These are phyloP conservation scores for Escovopsis weberi DNA, from an alignment of 2,329 filamentous ascomycete genomes.

Conservation along the genomic window DNA sequence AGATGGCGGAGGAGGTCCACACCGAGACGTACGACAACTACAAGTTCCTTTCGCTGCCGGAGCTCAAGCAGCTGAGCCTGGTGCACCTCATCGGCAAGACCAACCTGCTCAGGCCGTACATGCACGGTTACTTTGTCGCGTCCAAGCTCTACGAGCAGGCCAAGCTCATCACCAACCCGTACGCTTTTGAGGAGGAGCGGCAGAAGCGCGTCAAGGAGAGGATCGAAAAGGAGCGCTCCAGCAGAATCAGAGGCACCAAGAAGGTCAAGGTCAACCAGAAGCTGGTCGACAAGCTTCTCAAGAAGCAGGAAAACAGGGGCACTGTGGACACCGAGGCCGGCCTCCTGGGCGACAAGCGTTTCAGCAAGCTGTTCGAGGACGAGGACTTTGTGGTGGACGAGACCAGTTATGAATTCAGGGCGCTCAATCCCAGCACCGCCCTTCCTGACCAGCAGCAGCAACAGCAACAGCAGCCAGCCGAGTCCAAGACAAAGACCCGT, in stretches of 20 bases:
- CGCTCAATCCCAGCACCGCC: constrained; percentile 77
- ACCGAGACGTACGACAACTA: constrained; percentile 95
- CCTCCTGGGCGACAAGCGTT: constrained; percentile 72
- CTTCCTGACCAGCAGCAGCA: constrained; percentile 9
- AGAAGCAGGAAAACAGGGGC: constrained; percentile 45
- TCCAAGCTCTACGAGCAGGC: constrained; percentile 94
- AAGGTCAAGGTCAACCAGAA: constrained; percentile 95
- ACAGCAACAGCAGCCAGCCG: constrained; percentile 13
- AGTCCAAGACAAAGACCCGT: constrained; percentile 20
- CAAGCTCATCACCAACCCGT: constrained; percentile 80
- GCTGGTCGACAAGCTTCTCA: constrained; percentile 59
- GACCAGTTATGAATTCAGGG: constrained; percentile 68
- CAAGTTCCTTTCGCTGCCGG: constrained; percentile 86
- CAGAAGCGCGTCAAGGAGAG: constrained; percentile 86
- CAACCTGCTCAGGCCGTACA: constrained; percentile 81
- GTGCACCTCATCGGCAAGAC: constrained; percentile 84
- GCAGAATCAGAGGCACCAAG: constrained; percentile 83
- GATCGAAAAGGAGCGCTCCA: constrained; percentile 94
- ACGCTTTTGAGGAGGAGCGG: constrained; percentile 83
- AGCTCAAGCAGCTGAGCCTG: constrained; percentile 73
- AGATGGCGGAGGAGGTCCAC: constrained; percentile 77
- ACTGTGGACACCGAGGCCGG: constrained; percentile 45
- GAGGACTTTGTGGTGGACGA: constrained; percentile 90
- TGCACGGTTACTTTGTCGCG: constrained; percentile 98
- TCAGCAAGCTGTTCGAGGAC: constrained; percentile 79